phyloP scores from a whole-genome alignment of 2,329 filamentous ascomycete species.

The Xylaria hypoxylon region DNA sequence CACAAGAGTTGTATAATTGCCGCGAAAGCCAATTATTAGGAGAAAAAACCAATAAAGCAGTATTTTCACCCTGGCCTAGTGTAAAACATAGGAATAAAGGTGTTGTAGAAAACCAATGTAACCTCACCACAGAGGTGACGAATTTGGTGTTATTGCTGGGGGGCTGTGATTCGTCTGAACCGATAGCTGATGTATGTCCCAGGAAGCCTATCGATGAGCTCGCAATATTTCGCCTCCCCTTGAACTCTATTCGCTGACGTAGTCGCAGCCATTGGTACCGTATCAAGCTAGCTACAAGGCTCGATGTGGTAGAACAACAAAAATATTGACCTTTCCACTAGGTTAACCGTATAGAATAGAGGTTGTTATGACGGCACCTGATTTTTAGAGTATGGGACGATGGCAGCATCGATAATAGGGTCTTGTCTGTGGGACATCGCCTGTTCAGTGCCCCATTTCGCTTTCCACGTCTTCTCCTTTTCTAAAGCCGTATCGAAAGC shows the following conservation, averaged over 20 bases:
- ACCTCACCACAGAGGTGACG: not conserved
- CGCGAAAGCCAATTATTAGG: not conserved
- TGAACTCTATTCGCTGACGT: not conserved
- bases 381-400: slow-evolving; percentile 64
- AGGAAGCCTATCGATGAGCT: not conserved
- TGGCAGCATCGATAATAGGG: slow-evolving; percentile 72
- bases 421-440: slow-evolving; percentile 63
- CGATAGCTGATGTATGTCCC: not conserved
- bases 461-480: slow-evolving; percentile 78
- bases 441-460: slow-evolving; percentile 77
- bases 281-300: not conserved
- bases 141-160: not conserved
- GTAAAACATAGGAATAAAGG: not conserved
- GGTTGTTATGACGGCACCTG: slow-evolving; percentile 51
- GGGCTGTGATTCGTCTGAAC: not conserved
- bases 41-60: not conserved
- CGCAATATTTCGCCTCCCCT: not conserved
- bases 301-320: not conserved
- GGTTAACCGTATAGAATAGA: too few species aligned
- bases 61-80: not conserved
- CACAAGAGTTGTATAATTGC: not conserved
- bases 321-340: not conserved
- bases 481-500: slow-evolving; percentile 76
- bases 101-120: not conserved
- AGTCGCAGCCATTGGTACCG: not conserved